Base-by-base conservation (phyloP, 2,329 filamentous ascomycete genomes). In the Colletotrichum sublineola region DNA sequence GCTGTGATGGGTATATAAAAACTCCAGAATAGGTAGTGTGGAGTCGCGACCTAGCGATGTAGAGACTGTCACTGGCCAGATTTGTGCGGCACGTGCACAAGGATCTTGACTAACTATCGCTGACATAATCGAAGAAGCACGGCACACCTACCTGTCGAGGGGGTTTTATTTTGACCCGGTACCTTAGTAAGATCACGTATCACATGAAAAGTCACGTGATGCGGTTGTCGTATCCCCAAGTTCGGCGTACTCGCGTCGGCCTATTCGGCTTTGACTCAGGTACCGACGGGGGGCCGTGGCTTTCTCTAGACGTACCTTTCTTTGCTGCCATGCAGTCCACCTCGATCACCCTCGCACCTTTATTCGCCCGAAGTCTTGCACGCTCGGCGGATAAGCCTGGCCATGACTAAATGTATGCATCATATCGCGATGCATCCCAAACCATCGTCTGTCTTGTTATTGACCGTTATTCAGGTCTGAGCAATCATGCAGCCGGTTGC, bases 351-450 rank as follows among this genome's bases (percentile, higher is more conserved):
- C 61, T 73, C 66, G 69, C 60, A 44, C 66, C 66, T 73, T 73
- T 53, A 50, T 70, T 72, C 60, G 70, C 70, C 66, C 70, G 70
- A 72, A 65, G 60, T 62, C 52, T 56, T 60, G 40, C 55, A 56
- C 33, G 46, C 52, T 38, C 50, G 33, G 40, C 38, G 53, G 70
- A 56, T 48, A 55, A 65, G 60, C 60, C 69, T 55, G 66, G 65
- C 61, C 40, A 69, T 69, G 69, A 69, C 53, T 64, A 60, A 64
- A 64, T 64, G 46, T 46, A n/a, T 38, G 42, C 64, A 71, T 63
- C 57, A 52, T 52, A 38, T 31, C 31, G 46, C 31, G 69, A 63
- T 62, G 24, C 60, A 29, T 55, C 42, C n/a, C 52, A 61, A 24
- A 38, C 38, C 55, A 29, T 40, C 11, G 12, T 18, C 58, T n/a